Conservation (phyloP, 805 yeast genomes). For the Metschnikowia amazonensis region DNA sequence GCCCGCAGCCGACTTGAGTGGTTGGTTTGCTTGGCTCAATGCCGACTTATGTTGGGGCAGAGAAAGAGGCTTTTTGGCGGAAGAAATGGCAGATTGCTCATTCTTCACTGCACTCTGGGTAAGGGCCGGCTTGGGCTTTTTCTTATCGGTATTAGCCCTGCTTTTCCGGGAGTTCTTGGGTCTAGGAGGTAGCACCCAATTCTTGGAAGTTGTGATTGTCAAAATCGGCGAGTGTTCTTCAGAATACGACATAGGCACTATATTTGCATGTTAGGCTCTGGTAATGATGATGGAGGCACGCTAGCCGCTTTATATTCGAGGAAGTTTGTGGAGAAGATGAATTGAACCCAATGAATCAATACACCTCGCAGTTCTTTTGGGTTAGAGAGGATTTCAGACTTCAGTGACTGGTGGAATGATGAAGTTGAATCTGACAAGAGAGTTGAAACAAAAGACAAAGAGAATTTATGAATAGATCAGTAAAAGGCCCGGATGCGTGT, state of each 20-base stretch:
- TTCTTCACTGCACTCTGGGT: background rate
- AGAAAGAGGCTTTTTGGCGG: background rate
- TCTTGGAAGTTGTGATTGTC: slow-evolving; percentile 19
- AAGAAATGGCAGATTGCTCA: background rate
- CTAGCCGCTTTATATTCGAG: background rate
- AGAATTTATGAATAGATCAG: background rate
- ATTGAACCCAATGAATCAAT: no score
- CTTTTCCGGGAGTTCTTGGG: slow-evolving; percentile 19
- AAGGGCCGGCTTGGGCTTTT: slow-evolving; percentile 22
- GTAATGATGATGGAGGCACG: background rate
- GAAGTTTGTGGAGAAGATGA: no score
- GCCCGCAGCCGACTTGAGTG: background rate
- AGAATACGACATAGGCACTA: slow-evolving; percentile 11
- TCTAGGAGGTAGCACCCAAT: slow-evolving; percentile 22
- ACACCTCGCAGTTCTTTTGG: no score
- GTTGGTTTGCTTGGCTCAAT: background rate
- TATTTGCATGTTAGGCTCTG: slow-evolving; percentile 13
- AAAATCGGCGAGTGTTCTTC: slow-evolving; percentile 17
- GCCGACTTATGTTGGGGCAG: background rate
- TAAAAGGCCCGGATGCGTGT: background rate
- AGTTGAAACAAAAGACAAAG: no score
- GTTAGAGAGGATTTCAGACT: background rate
- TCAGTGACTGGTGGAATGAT: background rate
- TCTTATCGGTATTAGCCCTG: slow-evolving; percentile 15
- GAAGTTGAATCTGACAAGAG: background rate